Evolutionary conservation across 371 early-diverging fungal genomes (phyloP).

Genomic region (Funneliformis caledonium): DNA sequence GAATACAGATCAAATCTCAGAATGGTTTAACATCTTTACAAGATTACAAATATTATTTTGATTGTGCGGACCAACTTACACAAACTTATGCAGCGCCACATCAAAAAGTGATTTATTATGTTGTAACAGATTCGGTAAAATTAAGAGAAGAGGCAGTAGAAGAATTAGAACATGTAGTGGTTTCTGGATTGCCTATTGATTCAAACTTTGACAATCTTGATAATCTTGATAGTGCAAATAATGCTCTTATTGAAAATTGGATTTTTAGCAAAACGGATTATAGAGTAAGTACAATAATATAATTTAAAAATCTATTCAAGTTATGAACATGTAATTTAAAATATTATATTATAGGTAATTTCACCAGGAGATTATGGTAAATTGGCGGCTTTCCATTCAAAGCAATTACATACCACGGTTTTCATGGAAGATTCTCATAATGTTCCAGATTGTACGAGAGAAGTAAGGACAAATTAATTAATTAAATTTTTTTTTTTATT

Average conservation of each 20-base stretch:
- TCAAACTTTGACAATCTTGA: neutral
- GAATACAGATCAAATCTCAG: constrained; percentile 1
- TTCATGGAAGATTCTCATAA: neutral
- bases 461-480: neutral
- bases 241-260: constrained; percentile 30
- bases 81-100: constrained; percentile 13
- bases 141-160: neutral
- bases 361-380: constrained; percentile 26
- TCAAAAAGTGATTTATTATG: constrained; percentile 25
- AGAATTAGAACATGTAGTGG: constrained; percentile 10
- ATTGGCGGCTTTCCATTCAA: constrained; percentile 27
- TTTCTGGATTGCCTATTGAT: constrained; percentile 15
- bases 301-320: neutral
- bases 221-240: neutral
- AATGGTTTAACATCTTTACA: neutral
- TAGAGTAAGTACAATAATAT: constrained; percentile 1
- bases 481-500: neutral
- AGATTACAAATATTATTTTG: neutral
- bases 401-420: constrained; percentile 20
- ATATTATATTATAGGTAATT: neutral
- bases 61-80: constrained; percentile 25
- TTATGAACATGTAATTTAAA: neutral
- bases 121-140: constrained; percentile 19
- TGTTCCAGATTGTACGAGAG: neutral
- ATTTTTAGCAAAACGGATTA: constrained; percentile 30